phyloP scores from a whole-genome alignment of 2,329 filamentous ascomycete species.

The Fusarium oxysporum region DNA sequence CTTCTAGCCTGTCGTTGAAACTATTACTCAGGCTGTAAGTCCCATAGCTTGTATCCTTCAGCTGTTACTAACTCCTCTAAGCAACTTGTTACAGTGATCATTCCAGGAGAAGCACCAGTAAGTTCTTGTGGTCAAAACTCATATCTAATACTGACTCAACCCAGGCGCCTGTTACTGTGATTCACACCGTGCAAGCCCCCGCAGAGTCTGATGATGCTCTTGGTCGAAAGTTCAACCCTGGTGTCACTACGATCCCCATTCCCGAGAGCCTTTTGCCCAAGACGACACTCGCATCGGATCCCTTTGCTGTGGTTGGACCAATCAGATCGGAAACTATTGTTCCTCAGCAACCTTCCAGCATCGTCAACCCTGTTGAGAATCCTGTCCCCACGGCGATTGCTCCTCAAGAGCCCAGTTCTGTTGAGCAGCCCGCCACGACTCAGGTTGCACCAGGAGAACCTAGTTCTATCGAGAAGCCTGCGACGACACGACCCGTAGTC shows the following conservation, averaged over 20 bases:
- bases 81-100: conserved; percentile 31
- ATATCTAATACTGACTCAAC: neutral
- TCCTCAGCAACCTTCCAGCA: conserved; percentile 3
- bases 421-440: neutral
- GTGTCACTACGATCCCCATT: conserved; percentile 49
- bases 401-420: neutral
- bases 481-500: neutral
- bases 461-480: neutral
- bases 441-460: neutral
- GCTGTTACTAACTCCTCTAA: neutral
- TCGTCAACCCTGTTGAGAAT: neutral
- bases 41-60: neutral
- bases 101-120: conserved; percentile 37
- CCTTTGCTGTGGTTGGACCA: conserved; percentile 22
- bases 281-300: conserved; percentile 44
- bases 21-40: conserved; percentile 20
- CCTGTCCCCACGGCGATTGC: neutral
- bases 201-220: conserved; percentile 11
- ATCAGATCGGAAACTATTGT: neutral
- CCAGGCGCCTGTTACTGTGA: conserved; percentile 36
- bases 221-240: conserved; percentile 18
- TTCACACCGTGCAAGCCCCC: conserved; percentile 30
- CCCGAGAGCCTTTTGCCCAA: conserved; percentile 41
- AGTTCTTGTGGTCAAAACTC: neutral
- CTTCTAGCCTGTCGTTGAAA: conserved; percentile 25